phyloP scores from a whole-genome alignment of 495 filamentous ascomycete genomes.

The Xylaria sp. region DNA sequence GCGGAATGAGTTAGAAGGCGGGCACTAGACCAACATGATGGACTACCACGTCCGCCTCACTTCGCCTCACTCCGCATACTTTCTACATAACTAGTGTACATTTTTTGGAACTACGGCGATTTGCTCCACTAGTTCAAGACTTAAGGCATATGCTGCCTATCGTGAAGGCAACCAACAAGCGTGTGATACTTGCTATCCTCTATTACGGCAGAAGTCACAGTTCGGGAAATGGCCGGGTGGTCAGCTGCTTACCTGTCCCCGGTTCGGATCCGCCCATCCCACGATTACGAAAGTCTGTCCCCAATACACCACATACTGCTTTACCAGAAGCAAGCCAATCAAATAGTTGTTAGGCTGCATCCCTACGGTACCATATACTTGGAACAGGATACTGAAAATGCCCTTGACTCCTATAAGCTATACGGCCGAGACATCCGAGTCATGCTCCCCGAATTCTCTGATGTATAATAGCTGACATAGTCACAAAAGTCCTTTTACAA shows the following conservation, averaged over 20 bases:
- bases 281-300: background rate
- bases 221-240: background rate
- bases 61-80: conserved; percentile 10
- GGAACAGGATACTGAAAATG: background rate
- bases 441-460: background rate
- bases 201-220: background rate
- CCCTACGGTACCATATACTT: conserved; percentile 4
- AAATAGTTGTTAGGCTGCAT: background rate
- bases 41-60: background rate
- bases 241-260: conserved; percentile 1
- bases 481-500: background rate
- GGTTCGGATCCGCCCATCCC: conserved; percentile 16
- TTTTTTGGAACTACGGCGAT: conserved; percentile 2
- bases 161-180: background rate
- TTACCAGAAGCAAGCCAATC: conserved; percentile 4
- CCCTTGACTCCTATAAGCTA: conserved; percentile 5
- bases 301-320: background rate
- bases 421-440: conserved; percentile 5
- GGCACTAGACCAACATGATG: background rate
- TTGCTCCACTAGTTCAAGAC: background rate
- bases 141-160: background rate
- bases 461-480: background rate
- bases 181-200: background rate
- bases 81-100: background rate
- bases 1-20: conserved; percentile 9